Percentiles rank a stretch among this genome's conserved stretches.
These are phyloP conservation scores for Saprolegnia diclina DNA, from an alignment of 352 stramenopile genomes.

Conservation along the genomic window DNA sequence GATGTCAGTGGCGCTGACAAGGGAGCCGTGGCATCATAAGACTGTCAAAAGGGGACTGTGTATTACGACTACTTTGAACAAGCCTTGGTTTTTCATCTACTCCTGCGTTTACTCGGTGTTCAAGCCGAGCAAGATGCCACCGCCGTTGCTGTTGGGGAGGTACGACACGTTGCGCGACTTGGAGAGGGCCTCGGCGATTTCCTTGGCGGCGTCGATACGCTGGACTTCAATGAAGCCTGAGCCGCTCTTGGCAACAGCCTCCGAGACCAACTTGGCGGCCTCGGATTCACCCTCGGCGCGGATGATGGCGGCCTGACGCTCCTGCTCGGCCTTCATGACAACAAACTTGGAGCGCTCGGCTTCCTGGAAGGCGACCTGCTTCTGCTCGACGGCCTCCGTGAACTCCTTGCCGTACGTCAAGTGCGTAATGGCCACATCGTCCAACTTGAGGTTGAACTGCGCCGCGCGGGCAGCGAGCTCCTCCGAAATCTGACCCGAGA, in stretches of 20 bases:
- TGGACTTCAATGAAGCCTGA: conserved; percentile 99
- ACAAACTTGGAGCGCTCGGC: conserved; percentile 99
- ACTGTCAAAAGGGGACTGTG: too few relatives aligned
- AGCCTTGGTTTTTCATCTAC: not conserved
- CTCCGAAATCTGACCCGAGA: conserved; percentile 94
- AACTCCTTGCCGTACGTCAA: conserved; percentile 99
- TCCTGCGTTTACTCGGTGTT: conserved; percentile 24
- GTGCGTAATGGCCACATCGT: conserved; percentile 99
- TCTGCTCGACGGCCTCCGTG: conserved; percentile 99
- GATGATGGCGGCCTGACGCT: conserved; percentile 90
- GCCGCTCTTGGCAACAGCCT: conserved; percentile 96
- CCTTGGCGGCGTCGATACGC: conserved; percentile 99
- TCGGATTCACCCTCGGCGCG: conserved; percentile 97
- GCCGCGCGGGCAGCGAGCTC: conserved; percentile 95
- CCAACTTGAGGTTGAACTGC: conserved; percentile 97
- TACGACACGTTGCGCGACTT: conserved; percentile 98
- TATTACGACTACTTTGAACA: not conserved
- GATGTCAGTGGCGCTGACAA: too few relatives aligned
- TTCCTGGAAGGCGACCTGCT: conserved; percentile 99
- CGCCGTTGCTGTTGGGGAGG: conserved; percentile 87
- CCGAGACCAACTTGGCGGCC: conserved; percentile 95
- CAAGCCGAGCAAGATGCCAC: conserved; percentile 74
- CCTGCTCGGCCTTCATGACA: conserved; percentile 98
- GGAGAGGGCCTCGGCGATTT: conserved; percentile 97
- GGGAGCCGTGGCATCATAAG: too few relatives aligned